These are phyloP conservation scores for Chaetomium olivaceum DNA, from an alignment of 2,329 filamentous ascomycete genomes.

Conservation along the genomic window DNA sequence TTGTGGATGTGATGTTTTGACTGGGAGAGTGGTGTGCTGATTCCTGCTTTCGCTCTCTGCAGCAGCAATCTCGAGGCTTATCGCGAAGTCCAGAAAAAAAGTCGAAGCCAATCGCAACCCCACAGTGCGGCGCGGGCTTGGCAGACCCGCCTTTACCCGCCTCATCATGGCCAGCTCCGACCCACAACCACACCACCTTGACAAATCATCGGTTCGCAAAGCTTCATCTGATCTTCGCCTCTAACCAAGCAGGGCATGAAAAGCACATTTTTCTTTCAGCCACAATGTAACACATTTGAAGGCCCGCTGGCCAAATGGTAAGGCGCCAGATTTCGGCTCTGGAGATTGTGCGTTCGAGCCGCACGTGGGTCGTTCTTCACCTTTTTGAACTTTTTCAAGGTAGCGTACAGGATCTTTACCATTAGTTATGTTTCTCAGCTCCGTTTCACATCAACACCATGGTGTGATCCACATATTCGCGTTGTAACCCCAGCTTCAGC, in stretches of 20 bases:
- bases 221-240: not conserved
- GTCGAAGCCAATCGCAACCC: slow-evolving; percentile 23
- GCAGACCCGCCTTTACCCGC: slow-evolving; percentile 26
- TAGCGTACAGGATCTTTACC: too few relatives aligned
- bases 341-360: slow-evolving; percentile 36
- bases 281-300: not conserved
- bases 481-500: too few relatives aligned
- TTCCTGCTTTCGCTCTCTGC: not conserved
- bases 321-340: slow-evolving; percentile 36
- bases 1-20: not conserved
- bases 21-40: too few relatives aligned
- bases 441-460: too few relatives aligned
- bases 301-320: slow-evolving; percentile 36
- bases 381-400: slow-evolving; percentile 8
- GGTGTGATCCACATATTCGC: too few relatives aligned
- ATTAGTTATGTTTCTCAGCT: too few relatives aligned
- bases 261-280: not conserved
- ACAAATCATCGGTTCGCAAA: not conserved
- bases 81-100: slow-evolving; percentile 27
- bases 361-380: slow-evolving; percentile 31
- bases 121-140: slow-evolving; percentile 17
- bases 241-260: not conserved
- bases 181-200: not conserved
- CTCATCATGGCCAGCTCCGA: not conserved
- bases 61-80: slow-evolving; percentile 21